Evolutionary conservation across 2,329 filamentous ascomycete genomes (phyloP), one percentile per base, ranked within the genome.

Genomic region (Dactylellina cionopaga): DNA sequence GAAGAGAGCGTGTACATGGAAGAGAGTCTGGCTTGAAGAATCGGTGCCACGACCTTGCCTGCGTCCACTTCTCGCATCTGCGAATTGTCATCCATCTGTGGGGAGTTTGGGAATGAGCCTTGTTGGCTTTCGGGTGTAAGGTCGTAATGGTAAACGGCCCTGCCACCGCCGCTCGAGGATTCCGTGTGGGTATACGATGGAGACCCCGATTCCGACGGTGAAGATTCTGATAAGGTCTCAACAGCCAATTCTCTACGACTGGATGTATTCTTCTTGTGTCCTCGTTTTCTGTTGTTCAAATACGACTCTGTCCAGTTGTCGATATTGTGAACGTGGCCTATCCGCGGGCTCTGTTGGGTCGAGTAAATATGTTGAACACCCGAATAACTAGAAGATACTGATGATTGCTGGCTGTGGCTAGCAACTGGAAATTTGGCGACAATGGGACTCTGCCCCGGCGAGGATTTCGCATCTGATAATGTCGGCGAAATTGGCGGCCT

Each of bases 241-340:
- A 46, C 43, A 0, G 39, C 46, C 5, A 54, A 29, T 29, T 65
- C 52, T 29, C 60, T 64, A n/a, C 59, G 54, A 11, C 59, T 41
- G 19, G 59, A 64, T 3, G 51, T 19, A 19, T 44, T 59, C n/a
- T 35, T 51, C 46, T 65, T 72, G 25, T 72, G 68, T 1, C 51
- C 52, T 24, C 52, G 58, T 15, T 54, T 59, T 35, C 68, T 59
- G 41, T 72, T 72, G 22, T 72, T 72, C 9, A 72, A n/a, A 22
- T 72, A 72, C 5, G 68, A 72, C 7, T 59, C 59, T 17, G 68
- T 72, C 68, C 68, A 72, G 41, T 65, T 72, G 31, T 72, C 68
- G 10, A 72, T 22, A 39, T 65, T 72, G 22, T 58, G 44, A 17
- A 66, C 52, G 24, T 66, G 63, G 4, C 63, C 63, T 2, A 64